These are phyloP conservation scores for Pythium sp. DNA, from an alignment of 352 stramenopile species.

Conservation along the genomic window DNA sequence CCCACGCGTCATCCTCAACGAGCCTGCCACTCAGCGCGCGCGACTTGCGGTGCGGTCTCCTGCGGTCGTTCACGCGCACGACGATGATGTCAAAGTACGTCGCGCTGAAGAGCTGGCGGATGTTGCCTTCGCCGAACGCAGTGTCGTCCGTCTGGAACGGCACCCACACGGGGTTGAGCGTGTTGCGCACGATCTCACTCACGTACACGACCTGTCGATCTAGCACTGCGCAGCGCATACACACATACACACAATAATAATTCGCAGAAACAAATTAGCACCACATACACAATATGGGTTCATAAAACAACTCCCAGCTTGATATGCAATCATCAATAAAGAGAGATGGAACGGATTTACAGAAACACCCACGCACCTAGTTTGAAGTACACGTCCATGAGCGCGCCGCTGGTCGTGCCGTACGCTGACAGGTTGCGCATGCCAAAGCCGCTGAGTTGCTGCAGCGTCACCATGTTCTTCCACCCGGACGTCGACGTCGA, in stretches of 20 bases:
- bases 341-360: not conserved
- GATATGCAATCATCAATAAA: not conserved
- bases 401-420: conserved; percentile 33
- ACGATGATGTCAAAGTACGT: conserved; percentile 68
- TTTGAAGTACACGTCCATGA: conserved; percentile 80
- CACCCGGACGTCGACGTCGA: conserved; percentile 13
- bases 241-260: not conserved
- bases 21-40: conserved; percentile 35
- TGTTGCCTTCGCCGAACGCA: conserved; percentile 19
- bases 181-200: conserved; percentile 66
- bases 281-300: not conserved
- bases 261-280: not conserved
- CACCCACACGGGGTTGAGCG: conserved; percentile 81
- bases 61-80: conserved; percentile 52
- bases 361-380: conserved; percentile 36
- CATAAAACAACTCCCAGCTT: not conserved
- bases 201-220: conserved; percentile 67
- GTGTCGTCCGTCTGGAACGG: conserved; percentile 59
- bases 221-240: conserved; percentile 35
- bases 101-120: conserved; percentile 39
- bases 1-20: conserved; percentile 38
- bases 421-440: conserved; percentile 75
- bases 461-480: conserved; percentile 49
- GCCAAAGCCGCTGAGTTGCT: conserved; percentile 73
- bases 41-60: conserved; percentile 51